Conservation (phyloP, 805 yeast species). For the Osmozyma mogii region DNA sequence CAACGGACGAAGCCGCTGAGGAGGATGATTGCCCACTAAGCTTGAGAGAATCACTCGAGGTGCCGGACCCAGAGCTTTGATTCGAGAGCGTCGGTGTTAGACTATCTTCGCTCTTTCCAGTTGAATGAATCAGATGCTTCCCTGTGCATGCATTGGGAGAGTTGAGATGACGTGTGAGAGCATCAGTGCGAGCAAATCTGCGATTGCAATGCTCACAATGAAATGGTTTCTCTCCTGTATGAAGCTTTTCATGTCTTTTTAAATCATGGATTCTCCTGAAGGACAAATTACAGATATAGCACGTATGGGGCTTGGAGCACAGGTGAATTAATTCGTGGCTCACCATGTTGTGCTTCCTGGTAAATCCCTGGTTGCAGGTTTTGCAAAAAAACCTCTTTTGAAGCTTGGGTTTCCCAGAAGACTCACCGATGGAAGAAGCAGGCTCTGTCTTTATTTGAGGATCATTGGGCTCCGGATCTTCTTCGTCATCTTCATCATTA, state of each 20-base stretch:
- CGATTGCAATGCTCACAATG: slow-evolving; percentile 54
- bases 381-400: slow-evolving; percentile 42
- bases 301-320: slow-evolving; percentile 52
- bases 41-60: too few relatives aligned
- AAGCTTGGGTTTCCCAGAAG: too few relatives aligned
- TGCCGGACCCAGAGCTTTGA: too few relatives aligned
- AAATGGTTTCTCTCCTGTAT: slow-evolving; percentile 69
- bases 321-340: slow-evolving; percentile 67
- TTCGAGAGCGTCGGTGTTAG: too few relatives aligned
- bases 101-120: too few relatives aligned
- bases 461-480: too few relatives aligned
- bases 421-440: too few relatives aligned
- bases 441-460: too few relatives aligned
- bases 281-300: slow-evolving; percentile 50
- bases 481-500: too few relatives aligned
- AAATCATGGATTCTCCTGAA: slow-evolving; percentile 73
- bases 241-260: slow-evolving; percentile 67
- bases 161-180: slow-evolving; percentile 60
- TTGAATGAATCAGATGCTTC: too few relatives aligned
- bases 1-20: too few relatives aligned
- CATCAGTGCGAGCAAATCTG: slow-evolving; percentile 68
- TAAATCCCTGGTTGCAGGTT: slow-evolving; percentile 55
- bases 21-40: too few relatives aligned
- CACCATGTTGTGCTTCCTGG: slow-evolving; percentile 67
- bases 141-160: slow-evolving; percentile 28